phyloP scores from a whole-genome alignment of 2,329 filamentous ascomycete species.

The Neonectria neomacrospora region DNA sequence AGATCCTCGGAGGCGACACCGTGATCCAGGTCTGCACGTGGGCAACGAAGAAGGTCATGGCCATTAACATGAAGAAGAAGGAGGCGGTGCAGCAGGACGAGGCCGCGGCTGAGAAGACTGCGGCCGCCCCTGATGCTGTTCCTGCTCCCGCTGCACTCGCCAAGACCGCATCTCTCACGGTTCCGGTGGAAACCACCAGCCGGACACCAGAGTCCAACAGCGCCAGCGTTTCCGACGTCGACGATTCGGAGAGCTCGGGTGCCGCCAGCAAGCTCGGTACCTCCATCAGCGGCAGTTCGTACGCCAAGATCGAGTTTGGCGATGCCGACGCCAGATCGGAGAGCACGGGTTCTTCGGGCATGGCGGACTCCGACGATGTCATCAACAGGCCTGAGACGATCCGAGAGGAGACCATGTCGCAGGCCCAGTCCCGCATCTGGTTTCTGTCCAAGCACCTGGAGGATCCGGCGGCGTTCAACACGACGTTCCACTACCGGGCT shows the following conservation, averaged over 20 bases:
- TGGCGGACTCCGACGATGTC: neutral
- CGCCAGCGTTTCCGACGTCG: slow-evolving; percentile 10
- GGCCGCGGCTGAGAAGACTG: slow-evolving; percentile 8
- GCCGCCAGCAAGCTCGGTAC: neutral
- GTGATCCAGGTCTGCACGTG: slow-evolving; percentile 23
- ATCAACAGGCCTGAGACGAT: slow-evolving; percentile 12
- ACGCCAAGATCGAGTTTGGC: neutral
- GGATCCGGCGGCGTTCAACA: slow-evolving; percentile 22
- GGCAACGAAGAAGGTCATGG: slow-evolving; percentile 26
- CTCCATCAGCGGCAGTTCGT: slow-evolving; percentile 8
- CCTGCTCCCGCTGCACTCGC: neutral
- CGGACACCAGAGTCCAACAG: slow-evolving; percentile 8
- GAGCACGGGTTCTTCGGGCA: slow-evolving; percentile 2
- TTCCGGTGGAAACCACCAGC: neutral
- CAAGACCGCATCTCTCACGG: neutral
- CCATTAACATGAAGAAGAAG: slow-evolving; percentile 19
- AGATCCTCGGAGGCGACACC: slow-evolving; percentile 46
- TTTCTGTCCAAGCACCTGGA: slow-evolving; percentile 26
- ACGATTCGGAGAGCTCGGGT: slow-evolving; percentile 13
- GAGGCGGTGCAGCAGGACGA: slow-evolving; percentile 8
- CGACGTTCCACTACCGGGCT: slow-evolving; percentile 23
- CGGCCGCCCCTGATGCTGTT: neutral
- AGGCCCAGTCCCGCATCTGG: slow-evolving; percentile 25
- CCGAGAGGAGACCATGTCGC: slow-evolving; percentile 18
- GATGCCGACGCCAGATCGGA: slow-evolving; percentile 1